Conservation (phyloP, 2,329 filamentous ascomycete species). For the Colletotrichum sp. region DNA sequence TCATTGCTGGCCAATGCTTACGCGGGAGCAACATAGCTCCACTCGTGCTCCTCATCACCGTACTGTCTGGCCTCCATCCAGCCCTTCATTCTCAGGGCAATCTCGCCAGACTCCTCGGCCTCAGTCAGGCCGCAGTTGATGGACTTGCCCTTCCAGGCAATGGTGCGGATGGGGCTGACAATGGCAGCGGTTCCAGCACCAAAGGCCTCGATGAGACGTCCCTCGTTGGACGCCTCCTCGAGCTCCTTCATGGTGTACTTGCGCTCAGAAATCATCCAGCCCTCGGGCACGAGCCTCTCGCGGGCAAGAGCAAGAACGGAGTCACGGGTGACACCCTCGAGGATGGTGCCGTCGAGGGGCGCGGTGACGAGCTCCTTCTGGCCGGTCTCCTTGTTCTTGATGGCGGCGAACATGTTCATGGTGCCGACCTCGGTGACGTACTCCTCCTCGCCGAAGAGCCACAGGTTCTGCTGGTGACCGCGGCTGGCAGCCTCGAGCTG, state of each 20-base stretch:
- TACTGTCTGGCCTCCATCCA: slow-evolving; percentile 98
- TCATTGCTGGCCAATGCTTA: slow-evolving; percentile 17
- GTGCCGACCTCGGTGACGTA: slow-evolving; percentile 97
- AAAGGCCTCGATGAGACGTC: slow-evolving; percentile 90
- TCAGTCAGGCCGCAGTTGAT: slow-evolving; percentile 85
- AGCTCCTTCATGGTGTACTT: slow-evolving; percentile 93
- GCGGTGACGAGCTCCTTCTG: slow-evolving; percentile 94
- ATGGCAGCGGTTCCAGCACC: slow-evolving; percentile 93
- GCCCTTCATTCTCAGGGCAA: slow-evolving; percentile 86
- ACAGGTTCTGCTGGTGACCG: slow-evolving; percentile 97
- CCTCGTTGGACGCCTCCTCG: slow-evolving; percentile 80
- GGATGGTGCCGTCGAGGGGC: slow-evolving; percentile 93
- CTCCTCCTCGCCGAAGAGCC: slow-evolving; percentile 95
- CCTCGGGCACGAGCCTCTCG: slow-evolving; percentile 81
- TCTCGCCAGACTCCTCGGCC: slow-evolving; percentile 83
- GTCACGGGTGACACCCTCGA: slow-evolving; percentile 93
- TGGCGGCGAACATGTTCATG: slow-evolving; percentile 95
- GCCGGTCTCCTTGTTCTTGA: slow-evolving; percentile 86
- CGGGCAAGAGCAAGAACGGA: slow-evolving; percentile 86
- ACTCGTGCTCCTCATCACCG: slow-evolving; percentile 88
- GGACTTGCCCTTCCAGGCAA: slow-evolving; percentile 83
- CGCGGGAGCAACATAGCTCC: slow-evolving; percentile 70
- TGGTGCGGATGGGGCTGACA: slow-evolving; percentile 86
- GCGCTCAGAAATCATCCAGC: slow-evolving; percentile 87
- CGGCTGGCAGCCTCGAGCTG: slow-evolving; percentile 90